phyloP scores from a whole-genome alignment of 2,329 filamentous ascomycete species.

The Fusarium sp. region DNA sequence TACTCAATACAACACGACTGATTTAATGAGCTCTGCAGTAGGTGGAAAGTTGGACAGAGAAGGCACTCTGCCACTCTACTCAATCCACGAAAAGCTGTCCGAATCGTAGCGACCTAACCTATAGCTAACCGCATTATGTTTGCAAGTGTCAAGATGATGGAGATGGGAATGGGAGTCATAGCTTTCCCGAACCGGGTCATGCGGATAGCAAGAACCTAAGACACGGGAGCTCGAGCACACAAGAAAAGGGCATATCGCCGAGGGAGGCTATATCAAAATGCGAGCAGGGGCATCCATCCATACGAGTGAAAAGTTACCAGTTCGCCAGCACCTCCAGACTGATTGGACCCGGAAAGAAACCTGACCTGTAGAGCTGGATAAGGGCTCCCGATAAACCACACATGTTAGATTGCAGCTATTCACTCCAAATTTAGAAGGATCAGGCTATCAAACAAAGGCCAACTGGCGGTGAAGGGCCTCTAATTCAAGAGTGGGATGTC shows the following conservation, averaged over 20 bases:
- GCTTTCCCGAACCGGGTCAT: background rate
- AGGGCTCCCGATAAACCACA: conserved; percentile 1
- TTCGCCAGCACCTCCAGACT: background rate
- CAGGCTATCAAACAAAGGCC: conserved; percentile 9
- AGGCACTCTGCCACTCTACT: background rate
- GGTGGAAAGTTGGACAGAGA: background rate
- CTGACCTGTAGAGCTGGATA: background rate
- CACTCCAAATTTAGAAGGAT: conserved; percentile 16
- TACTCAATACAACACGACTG: background rate
- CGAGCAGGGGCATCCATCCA: conserved; percentile 2
- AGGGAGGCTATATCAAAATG: background rate
- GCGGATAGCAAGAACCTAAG: background rate
- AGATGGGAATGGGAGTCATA: background rate
- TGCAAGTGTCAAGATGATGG: background rate
- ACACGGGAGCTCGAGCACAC: conserved; percentile 1
- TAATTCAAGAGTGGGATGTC: conserved; percentile 24
- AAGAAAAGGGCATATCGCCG: background rate
- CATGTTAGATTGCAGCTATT: conserved; percentile 25
- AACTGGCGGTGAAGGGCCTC: conserved; percentile 42
- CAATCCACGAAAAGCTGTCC: background rate
- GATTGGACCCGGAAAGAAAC: background rate
- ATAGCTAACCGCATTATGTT: background rate
- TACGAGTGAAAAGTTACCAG: background rate
- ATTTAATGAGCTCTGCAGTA: background rate
- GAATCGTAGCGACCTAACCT: conserved; percentile 1